Percentiles rank a stretch among this genome's conserved stretches.
Evolutionary conservation across 306 rosid genomes (phyloP).

Genomic region (Geum urbanum): DNA sequence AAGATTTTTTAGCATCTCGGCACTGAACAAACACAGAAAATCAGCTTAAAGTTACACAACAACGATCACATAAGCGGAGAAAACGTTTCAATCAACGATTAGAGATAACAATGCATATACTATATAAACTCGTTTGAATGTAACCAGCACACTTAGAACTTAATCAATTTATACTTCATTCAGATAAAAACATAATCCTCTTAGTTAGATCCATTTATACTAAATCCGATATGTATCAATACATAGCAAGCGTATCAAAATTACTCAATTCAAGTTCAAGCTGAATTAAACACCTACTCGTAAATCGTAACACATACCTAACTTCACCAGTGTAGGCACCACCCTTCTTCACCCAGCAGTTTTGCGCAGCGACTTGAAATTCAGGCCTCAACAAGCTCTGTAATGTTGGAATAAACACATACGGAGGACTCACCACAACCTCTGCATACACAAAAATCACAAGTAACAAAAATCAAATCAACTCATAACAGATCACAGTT

Average conservation of each 20-base stretch:
- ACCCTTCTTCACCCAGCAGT: slow-evolving; percentile 80
- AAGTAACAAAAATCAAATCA: neutral
- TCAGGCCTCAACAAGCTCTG: slow-evolving; percentile 57
- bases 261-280: neutral
- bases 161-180: too few species aligned
- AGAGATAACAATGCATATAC: neutral
- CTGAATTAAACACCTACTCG: neutral
- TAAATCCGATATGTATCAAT: neutral
- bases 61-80: too few species aligned
- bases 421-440: slow-evolving; percentile 90
- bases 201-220: neutral
- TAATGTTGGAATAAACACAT: slow-evolving; percentile 55
- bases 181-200: too few species aligned
- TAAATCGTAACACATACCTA: slow-evolving; percentile 40
- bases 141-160: neutral
- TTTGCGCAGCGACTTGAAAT: slow-evolving; percentile 79
- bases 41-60: slow-evolving; percentile 5
- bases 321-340: slow-evolving; percentile 89
- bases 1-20: slow-evolving; percentile 77
- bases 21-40: slow-evolving; percentile 32
- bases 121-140: neutral
- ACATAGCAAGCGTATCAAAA: neutral
- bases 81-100: neutral
- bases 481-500: neutral
- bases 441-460: slow-evolving; percentile 34